Evolutionary conservation across 495 filamentous ascomycete genomes (phyloP), one percentile per base, ranked within the genome.

Genomic region (Penicillium mononematosum): DNA sequence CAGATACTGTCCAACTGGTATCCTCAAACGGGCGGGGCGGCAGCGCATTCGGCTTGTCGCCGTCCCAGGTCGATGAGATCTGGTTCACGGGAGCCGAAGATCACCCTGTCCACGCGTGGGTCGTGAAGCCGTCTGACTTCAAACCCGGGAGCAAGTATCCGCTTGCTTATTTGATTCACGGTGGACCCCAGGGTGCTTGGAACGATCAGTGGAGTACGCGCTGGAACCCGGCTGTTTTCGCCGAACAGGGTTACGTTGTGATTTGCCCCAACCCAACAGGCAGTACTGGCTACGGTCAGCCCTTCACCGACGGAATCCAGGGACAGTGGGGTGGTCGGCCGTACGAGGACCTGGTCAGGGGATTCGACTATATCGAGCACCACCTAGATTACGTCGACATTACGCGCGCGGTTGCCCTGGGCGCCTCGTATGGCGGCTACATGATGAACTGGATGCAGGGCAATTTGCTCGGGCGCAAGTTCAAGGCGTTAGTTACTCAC

Each of bases 151-250:
- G 89, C 67, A 89, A 86, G 60, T 96, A 96, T 67, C 92, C 91
- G 0, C 72, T 97, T 32, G 85, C 86, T 2, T 91, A 91, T 59
- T 65, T 96, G 39, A 89, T 97, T 47, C 92, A 97, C 60, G 92
- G 92, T 49, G 92, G 92, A 0, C 92, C 92, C 0, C 91, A 96
- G 66, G 88, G 88, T 7, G 86, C 89, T 1, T 96, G 91, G 90
- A 81, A 78, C 6, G 89, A 96, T 65, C 74, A 82, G 29, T 96
- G 92, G 92, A 87, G 82, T 57, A 96, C 89, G 1, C 78, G 92
- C 16, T 96, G 92, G 92, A 97, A 97, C 59, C 91, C 89, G 0
- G 90, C 89, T 7, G 81, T 95, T 5, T 96, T 93, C 66, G 91
- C 92, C 4, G 92, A 96, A 68, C 90, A 95, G 66, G 92, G 92